These are phyloP conservation scores for Neurospora pannonica DNA, from an alignment of 495 filamentous ascomycete species.

Conservation along the genomic window DNA sequence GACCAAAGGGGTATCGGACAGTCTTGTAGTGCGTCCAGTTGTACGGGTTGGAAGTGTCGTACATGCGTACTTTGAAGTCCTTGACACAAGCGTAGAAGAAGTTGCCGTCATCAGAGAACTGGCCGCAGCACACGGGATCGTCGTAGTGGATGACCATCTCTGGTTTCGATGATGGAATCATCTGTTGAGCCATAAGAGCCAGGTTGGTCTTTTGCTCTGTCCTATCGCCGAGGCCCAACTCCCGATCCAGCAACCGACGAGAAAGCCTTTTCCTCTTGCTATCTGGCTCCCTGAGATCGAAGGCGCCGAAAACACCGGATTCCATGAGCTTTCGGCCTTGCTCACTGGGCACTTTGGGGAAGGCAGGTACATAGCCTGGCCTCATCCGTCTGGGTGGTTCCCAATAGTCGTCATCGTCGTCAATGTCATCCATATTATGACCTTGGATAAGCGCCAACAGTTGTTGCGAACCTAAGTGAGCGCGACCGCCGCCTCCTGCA, in stretches of 20 bases:
- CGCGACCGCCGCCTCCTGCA: constrained; percentile 11
- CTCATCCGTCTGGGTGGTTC: constrained; percentile 13
- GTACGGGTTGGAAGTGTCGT: constrained; percentile 93
- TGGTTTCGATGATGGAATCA: constrained; percentile 63
- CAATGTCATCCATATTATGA: neutral
- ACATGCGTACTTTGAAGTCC: constrained; percentile 91
- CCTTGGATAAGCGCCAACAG: neutral
- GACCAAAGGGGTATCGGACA: constrained; percentile 71
- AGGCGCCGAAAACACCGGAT: constrained; percentile 65
- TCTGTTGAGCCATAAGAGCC: constrained; percentile 49
- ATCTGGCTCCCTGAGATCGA: constrained; percentile 41
- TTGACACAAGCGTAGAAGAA: constrained; percentile 95
- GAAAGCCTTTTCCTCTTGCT: constrained; percentile 53
- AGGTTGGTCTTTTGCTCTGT: constrained; percentile 46
- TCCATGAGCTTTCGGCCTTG: constrained; percentile 68
- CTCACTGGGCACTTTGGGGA: constrained; percentile 71
- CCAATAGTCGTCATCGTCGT: constrained; percentile 26
- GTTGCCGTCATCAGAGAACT: constrained; percentile 94
- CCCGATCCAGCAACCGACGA: constrained; percentile 63
- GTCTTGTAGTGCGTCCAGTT: constrained; percentile 96
- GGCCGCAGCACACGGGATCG: constrained; percentile 81
- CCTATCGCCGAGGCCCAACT: constrained; percentile 54
- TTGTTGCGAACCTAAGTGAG: neutral
- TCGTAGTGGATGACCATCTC: constrained; percentile 86
- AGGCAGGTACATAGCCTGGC: constrained; percentile 34